Conservation (phyloP, 2,329 filamentous ascomycete genomes). For the Colletotrichum horii region DNA sequence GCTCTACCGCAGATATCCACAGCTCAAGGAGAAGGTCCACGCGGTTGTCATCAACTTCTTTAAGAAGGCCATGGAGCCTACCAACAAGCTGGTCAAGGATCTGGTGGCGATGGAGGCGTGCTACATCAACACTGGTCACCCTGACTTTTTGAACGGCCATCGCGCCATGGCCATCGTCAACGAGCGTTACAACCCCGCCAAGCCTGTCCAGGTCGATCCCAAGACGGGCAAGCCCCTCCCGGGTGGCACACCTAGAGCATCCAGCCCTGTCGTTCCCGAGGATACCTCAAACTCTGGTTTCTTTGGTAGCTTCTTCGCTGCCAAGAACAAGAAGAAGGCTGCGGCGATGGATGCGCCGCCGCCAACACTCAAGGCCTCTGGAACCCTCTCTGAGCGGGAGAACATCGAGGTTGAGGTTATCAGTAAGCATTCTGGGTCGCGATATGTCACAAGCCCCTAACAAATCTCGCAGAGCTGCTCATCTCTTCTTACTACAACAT, state of each 20-base stretch:
- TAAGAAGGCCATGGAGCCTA: constrained; percentile 98
- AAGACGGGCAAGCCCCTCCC: constrained; percentile 97
- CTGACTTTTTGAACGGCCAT: constrained; percentile 96
- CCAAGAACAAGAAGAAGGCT: constrained; percentile 99
- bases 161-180: constrained; percentile 98
- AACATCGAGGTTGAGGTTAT: constrained; percentile 97
- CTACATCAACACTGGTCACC: constrained; percentile 98
- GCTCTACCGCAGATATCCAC: constrained; percentile 91
- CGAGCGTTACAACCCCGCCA: constrained; percentile 80
- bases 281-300: constrained; percentile 74
- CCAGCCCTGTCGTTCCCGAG: constrained; percentile 73
- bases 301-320: constrained; percentile 98
- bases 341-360: constrained; percentile 99
- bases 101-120: constrained; percentile 94
- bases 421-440: constrained; percentile 64
- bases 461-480: constrained; percentile 71
- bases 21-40: constrained; percentile 96
- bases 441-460: constrained; percentile 9
- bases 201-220: constrained; percentile 94
- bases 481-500: constrained; percentile 99
- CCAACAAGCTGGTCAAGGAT: constrained; percentile 94
- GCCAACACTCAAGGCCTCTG: constrained; percentile 90
- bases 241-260: constrained; percentile 70
- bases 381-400: constrained; percentile 92
- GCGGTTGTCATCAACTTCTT: constrained; percentile 91